Percentiles rank a stretch among this genome's conserved stretches.
Conservation (phyloP, 108 stramenopile genomes). For the Nitzschia sp. region DNA sequence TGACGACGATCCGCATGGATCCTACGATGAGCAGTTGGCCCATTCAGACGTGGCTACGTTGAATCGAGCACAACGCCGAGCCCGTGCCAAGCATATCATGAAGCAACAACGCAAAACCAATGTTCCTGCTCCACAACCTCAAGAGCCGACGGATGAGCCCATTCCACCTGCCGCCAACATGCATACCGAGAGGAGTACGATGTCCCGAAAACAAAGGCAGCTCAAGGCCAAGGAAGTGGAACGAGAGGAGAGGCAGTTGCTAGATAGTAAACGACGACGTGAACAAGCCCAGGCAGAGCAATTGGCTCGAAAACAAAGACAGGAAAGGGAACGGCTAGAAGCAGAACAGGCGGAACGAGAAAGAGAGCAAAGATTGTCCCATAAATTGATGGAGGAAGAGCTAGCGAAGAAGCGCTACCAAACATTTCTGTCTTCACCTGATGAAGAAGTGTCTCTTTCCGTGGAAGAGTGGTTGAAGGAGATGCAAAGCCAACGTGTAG, state of each 20-base stretch:
- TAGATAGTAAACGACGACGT: conserved; percentile 47
- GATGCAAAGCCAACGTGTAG: conserved; percentile 25
- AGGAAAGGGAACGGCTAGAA: conserved; percentile 12
- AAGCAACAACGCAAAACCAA: conserved; percentile 50
- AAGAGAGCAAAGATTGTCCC: conserved; percentile 17
- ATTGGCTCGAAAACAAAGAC: conserved; percentile 19
- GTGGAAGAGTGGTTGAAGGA: conserved; percentile 42
- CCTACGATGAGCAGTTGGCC: conserved; percentile 54
- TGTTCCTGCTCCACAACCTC: background rate
- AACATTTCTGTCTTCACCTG: conserved; percentile 12
- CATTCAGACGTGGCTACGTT: conserved; percentile 56
- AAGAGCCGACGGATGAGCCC: conserved; percentile 1
- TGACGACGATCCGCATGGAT: conserved; percentile 6
- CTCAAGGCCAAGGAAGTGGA: conserved; percentile 64
- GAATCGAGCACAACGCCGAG: conserved; percentile 66
- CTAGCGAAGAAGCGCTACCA: conserved; percentile 13
- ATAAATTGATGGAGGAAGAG: conserved; percentile 21
- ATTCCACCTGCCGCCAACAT: background rate
- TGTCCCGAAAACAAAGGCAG: conserved; percentile 70
- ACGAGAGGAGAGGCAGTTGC: conserved; percentile 51
- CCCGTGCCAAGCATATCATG: conserved; percentile 60
- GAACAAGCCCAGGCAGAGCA: conserved; percentile 40
- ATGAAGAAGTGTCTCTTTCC: conserved; percentile 21
- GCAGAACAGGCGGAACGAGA: conserved; percentile 20
- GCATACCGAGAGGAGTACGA: background rate